Base-by-base conservation (phyloP, 306 rosid species). In the Prunus davidiana region DNA sequence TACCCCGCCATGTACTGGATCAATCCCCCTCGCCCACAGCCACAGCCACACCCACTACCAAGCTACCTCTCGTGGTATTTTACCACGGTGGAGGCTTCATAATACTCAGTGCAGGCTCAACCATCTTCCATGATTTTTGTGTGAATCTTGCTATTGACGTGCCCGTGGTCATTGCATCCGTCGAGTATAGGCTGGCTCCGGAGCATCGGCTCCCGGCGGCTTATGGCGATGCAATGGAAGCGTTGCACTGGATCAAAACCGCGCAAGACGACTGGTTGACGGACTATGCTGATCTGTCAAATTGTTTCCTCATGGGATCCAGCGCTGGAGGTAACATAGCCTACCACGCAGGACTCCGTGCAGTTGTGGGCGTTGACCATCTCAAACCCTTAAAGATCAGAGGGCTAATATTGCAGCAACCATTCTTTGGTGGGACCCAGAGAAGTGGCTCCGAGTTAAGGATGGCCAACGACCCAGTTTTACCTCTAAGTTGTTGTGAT, bases 271-370 rank as follows among this genome's bases (percentile, higher is more conserved):
- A 68, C 4, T 89, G 91, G 91, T 28, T 89, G 65, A 71, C 19
- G 18, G 46, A 69, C 8, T 55, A 81, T 20, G 89, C 84, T 2
- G 93, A 89, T 15, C 61, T 64, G 0, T 77, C 89, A 2, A 79
- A 73, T 13, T 81, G 84, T 57, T 87, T 74, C 50, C 81, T 89
- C 1, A 85, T 87, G 93, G 93, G 93, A 12, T 7, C 41, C 2
- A 87, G 91, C 22, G 82, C 93, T 0, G 89, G 91, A 2, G 91
- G 46, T 0, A 89, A 83, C 72, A 89, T 89, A 24, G 85, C 91
- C 0, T 89, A 85, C 74, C 71, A 74, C 24, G 84, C 80, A 2
- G 86, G 78, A 56, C 77, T 86, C 1, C 86, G 81, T 16, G 77
- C 50, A 19, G 76, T 72, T 14, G 77, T 54, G 5, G 83, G 51